Conservation (phyloP, 345 rosid genomes). For the Ceriops zippeliana region DNA sequence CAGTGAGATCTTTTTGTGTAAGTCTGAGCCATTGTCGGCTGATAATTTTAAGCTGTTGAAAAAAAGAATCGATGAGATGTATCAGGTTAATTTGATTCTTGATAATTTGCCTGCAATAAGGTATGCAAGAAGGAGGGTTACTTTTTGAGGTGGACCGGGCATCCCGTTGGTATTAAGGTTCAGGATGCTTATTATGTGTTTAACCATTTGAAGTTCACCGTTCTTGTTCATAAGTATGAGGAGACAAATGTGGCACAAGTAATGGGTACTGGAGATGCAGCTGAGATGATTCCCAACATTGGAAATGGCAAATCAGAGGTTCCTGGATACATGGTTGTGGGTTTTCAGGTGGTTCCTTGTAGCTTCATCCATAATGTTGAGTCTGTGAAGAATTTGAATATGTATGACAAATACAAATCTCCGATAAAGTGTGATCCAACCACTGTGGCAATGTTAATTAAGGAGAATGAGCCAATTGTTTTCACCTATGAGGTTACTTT, state of each 20-base stretch:
- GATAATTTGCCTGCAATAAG: conserved; percentile 74
- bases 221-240: conserved; percentile 49
- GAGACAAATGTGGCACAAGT: conserved; percentile 57
- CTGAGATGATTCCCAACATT: conserved; percentile 20
- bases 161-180: conserved; percentile 70
- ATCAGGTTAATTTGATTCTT: conserved; percentile 79
- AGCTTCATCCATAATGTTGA: conserved; percentile 55
- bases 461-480: conserved; percentile 68
- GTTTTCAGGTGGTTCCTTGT: conserved; percentile 83
- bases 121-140: conserved; percentile 2
- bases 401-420: conserved; percentile 56
- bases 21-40: conserved; percentile 43
- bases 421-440: conserved; percentile 69
- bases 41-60: conserved; percentile 61
- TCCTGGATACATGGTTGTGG: conserved; percentile 82
- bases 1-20: conserved; percentile 60
- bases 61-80: conserved; percentile 82
- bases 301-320: conserved; percentile 39
- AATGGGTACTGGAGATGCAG: conserved; percentile 80
- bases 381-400: conserved; percentile 47
- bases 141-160: conserved; percentile 59
- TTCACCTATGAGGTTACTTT: conserved; percentile 74
- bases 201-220: conserved; percentile 80
- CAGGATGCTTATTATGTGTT: conserved; percentile 69
- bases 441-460: conserved; percentile 61